A percentile compares a stretch with the other conserved stretches of the same genome.
These are phyloP conservation scores for Didymella glomerata DNA, from an alignment of 2,329 filamentous ascomycete species.

Conservation along the genomic window DNA sequence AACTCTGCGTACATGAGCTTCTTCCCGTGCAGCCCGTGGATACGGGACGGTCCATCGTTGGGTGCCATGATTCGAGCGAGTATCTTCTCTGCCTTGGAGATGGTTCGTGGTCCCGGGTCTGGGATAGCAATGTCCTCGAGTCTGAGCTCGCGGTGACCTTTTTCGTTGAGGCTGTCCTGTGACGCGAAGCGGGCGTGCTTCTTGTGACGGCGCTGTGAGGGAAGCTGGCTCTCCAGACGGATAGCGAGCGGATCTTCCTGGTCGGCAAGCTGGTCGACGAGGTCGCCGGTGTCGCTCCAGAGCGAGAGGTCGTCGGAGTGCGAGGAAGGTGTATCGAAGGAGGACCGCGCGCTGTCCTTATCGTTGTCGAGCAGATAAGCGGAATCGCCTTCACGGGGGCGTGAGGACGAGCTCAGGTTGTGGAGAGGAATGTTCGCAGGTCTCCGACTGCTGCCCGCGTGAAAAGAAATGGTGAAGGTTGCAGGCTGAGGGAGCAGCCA, in stretches of 20 bases:
- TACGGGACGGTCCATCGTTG: conserved; percentile 72
- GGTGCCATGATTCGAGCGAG: conserved; percentile 86
- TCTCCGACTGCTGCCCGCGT: conserved; percentile 68
- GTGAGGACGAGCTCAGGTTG: conserved; percentile 65
- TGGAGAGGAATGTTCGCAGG: conserved; percentile 89
- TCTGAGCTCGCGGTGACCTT: conserved; percentile 58
- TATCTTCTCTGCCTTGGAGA: conserved; percentile 72
- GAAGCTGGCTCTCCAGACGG: conserved; percentile 70
- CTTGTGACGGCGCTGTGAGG: conserved; percentile 57
- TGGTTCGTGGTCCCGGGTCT: conserved; percentile 67
- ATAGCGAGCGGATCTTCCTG: conserved; percentile 81
- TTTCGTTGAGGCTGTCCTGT: conserved; percentile 55
- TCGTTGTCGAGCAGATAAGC: conserved; percentile 55
- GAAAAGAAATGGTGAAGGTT: conserved; percentile 81
- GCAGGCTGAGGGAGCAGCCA: conserved; percentile 66
- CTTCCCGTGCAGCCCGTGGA: conserved; percentile 94
- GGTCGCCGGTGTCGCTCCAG: conserved; percentile 94
- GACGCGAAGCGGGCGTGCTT: conserved; percentile 76
- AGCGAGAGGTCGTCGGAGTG: conserved; percentile 77
- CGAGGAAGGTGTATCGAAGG: conserved; percentile 62
- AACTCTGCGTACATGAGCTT: conserved; percentile 76
- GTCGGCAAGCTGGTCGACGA: conserved; percentile 88
- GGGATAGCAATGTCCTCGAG: conserved; percentile 85
- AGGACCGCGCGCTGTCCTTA: conserved; percentile 62
- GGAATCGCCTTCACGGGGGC: conserved; percentile 51